Evolutionary conservation across 345 rosid genomes (phyloP).

Genomic region (Aurinia saxatilis): DNA sequence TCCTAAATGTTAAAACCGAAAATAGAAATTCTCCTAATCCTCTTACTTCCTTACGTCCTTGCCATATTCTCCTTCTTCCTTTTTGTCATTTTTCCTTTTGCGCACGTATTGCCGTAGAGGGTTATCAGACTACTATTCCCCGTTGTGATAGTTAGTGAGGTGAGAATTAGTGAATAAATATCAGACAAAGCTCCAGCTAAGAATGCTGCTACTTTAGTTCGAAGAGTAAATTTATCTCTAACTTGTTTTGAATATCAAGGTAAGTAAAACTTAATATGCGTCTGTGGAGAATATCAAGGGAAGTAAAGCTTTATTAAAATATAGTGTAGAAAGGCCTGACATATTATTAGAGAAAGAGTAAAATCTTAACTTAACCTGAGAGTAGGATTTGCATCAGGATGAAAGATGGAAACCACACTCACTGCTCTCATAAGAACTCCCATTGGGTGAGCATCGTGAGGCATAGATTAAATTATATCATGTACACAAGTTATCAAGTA

Average conservation of each 20-base stretch:
- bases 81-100: too few relatives aligned
- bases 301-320: too few relatives aligned
- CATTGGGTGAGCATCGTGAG: slow-evolving; percentile 98
- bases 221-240: slow-evolving; percentile 86
- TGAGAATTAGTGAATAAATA: slow-evolving; percentile 50
- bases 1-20: too few relatives aligned
- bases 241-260: slow-evolving; percentile 83
- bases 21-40: too few relatives aligned
- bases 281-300: too few relatives aligned
- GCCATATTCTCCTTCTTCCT: too few relatives aligned
- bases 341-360: neutral
- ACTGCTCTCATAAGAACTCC: slow-evolving; percentile 90
- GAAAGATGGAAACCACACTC: slow-evolving; percentile 89
- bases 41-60: too few relatives aligned
- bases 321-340: too few relatives aligned
- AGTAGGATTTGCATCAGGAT: slow-evolving; percentile 99
- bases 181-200: slow-evolving; percentile 68
- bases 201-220: slow-evolving; percentile 62
- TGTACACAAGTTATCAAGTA: too few relatives aligned
- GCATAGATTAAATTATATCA: too few relatives aligned
- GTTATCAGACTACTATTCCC: slow-evolving; percentile 72
- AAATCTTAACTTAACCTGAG: slow-evolving; percentile 49
- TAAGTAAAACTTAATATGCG: too few relatives aligned
- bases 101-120: too few relatives aligned
- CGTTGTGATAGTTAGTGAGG: slow-evolving; percentile 56